Percentiles rank a stretch among this genome's conserved stretches.
These are phyloP conservation scores for Pythium dissimile DNA, from an alignment of 352 stramenopile genomes.

Conservation along the genomic window DNA sequence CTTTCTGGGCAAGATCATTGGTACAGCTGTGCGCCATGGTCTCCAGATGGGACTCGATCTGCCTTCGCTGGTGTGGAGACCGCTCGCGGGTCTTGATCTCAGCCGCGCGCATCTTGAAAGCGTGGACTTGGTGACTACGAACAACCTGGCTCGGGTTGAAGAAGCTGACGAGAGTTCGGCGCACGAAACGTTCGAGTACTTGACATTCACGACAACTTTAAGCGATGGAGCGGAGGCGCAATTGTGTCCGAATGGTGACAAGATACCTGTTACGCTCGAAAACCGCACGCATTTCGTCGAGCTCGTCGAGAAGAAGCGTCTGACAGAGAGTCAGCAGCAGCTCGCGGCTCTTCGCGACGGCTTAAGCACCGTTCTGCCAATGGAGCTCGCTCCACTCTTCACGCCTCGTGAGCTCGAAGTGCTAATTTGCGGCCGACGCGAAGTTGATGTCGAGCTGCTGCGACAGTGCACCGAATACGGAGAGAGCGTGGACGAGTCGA, in stretches of 20 bases:
- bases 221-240: constrained; percentile 78
- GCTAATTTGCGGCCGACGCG: constrained; percentile 94
- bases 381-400: constrained; percentile 96
- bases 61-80: constrained; percentile 83
- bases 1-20: constrained; percentile 96
- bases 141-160: constrained; percentile 66
- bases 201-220: constrained; percentile 75
- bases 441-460: constrained; percentile 97
- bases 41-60: constrained; percentile 94
- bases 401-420: constrained; percentile 95
- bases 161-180: constrained; percentile 34
- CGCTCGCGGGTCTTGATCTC: constrained; percentile 77
- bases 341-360: constrained; percentile 77
- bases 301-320: constrained; percentile 60
- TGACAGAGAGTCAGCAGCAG: constrained; percentile 81
- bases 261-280: constrained; percentile 53
- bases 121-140: constrained; percentile 69
- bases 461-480: constrained; percentile 96
- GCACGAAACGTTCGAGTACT: constrained; percentile 59
- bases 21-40: constrained; percentile 93
- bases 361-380: constrained; percentile 93
- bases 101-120: constrained; percentile 71
- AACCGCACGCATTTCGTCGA: constrained; percentile 64
- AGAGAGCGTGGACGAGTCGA: constrained; percentile 89
- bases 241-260: constrained; percentile 65